Base-by-base conservation (phyloP, 2,329 filamentous ascomycete genomes). In the Hymenoscyphus albidus region DNA sequence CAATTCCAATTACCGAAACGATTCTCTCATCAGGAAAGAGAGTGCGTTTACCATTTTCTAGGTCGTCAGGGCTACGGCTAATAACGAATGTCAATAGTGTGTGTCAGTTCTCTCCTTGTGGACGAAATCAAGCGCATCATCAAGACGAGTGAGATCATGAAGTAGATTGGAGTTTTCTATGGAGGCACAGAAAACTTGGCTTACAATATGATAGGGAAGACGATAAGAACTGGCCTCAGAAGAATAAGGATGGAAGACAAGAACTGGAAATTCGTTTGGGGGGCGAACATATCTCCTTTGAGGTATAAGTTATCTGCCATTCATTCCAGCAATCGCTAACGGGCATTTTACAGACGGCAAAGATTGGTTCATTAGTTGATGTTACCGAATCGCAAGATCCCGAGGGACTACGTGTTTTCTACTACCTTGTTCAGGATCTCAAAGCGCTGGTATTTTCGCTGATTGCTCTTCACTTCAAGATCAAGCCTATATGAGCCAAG, bases 1-100 rank as follows among this genome's bases (percentile, higher is more conserved):
- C 83, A 99, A 99, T 79, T 98, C 94, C 64, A 99, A 99, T 80
- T 99, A 99, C 80, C 89, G 95, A 75, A 99, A 99, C 79, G 95
- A 99, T 77, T 97, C 93, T 68, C 82, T 99, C 72, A 99, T 99
- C 76, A 90, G 95, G 70, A 99, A 99, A 93, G 95, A 99, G 82
- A 99, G 95, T 97, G 82, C 72, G 93, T 78, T 64, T 39, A 38
- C 9, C 55, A 40, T 48, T 59, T 38, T 40, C 35, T 27, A 7
- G 35, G 4, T 22, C 18, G 48, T 7, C 55, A 10, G 18, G 58
- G 61, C 31, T 60, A 44, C 27, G 66, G 67, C 71, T 62, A 70
- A 63, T 54, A 58, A 14, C 13, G 48, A 42, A n/a, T 6, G 9
- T 58, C 38, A 62, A 64, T 70, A 98, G 94, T 99, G 95, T 97